phyloP scores from a whole-genome alignment of 139 green algal genomes.

The Asterochloris sp. region DNA sequence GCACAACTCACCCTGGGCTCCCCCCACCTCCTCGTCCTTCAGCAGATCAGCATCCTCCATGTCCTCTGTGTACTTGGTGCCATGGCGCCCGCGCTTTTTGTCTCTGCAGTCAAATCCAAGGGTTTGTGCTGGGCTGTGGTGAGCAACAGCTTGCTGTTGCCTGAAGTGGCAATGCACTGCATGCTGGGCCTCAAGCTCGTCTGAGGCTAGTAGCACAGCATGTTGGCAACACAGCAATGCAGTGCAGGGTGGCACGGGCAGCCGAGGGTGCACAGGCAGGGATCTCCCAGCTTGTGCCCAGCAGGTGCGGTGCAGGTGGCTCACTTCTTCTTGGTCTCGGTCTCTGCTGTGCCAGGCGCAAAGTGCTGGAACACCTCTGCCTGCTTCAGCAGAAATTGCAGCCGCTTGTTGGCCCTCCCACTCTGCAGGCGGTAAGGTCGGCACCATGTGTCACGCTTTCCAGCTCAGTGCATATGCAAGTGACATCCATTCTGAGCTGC shows the following conservation, averaged over 20 bases:
- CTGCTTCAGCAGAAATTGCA: conserved; percentile 94
- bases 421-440: conserved; percentile 45
- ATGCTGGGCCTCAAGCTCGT: too few species aligned
- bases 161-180: too few species aligned
- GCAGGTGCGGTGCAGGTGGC: background rate
- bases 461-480: too few species aligned
- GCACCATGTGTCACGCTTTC: background rate
- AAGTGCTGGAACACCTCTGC: conserved; percentile 99
- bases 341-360: conserved; percentile 32
- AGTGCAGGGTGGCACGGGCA: too few species aligned
- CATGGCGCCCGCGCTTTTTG: conserved; percentile 47
- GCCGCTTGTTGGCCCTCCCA: conserved; percentile 63
- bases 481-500: too few species aligned
- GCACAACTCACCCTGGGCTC: conserved; percentile 12
- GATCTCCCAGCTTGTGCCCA: background rate
- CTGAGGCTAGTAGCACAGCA: too few species aligned
- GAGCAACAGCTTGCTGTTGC: too few species aligned
- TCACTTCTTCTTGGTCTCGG: conserved; percentile 47
- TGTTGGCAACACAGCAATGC: too few species aligned
- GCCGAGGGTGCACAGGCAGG: too few species aligned
- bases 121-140: too few species aligned
- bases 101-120: too few species aligned
- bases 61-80: conserved; percentile 72
- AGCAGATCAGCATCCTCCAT: conserved; percentile 93
- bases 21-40: conserved; percentile 77